Conservation (phyloP, 345 rosid genomes). For the Sisymbrium altissimum region DNA sequence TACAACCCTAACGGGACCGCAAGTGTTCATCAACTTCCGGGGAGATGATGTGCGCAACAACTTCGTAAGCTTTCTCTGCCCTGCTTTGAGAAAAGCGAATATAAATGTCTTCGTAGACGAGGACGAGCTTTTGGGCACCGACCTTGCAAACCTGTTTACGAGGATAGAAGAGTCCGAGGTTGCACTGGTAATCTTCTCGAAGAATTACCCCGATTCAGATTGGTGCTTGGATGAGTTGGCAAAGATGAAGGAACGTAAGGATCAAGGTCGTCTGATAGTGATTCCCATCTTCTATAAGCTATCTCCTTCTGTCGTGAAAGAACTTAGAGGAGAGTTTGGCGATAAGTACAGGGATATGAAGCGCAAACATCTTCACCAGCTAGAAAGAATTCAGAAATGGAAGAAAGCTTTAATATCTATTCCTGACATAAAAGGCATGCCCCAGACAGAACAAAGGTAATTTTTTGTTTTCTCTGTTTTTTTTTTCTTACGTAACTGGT, state of each 20-base stretch:
- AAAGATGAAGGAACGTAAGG: conserved; percentile 5
- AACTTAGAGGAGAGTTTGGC: neutral
- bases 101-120: conserved; percentile 26
- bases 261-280: neutral
- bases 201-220: neutral
- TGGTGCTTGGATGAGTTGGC: conserved; percentile 24
- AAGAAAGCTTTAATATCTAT: conserved; percentile 3
- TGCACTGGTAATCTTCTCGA: conserved; percentile 8
- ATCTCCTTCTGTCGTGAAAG: neutral
- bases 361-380: neutral
- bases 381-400: conserved; percentile 9
- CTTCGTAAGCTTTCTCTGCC: conserved; percentile 14
- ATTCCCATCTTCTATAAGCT: conserved; percentile 21
- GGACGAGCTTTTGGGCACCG: neutral
- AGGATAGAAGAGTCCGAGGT: conserved; percentile 21
- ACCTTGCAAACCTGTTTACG: neutral
- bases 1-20: neutral
- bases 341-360: neutral
- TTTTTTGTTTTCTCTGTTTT: too few species aligned
- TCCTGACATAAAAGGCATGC: neutral
- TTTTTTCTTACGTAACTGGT: too few species aligned
- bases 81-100: neutral
- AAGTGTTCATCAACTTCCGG: conserved; percentile 28
- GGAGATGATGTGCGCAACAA: conserved; percentile 4
- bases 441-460: neutral